Evolutionary conservation across 768 basidiomycete species (phyloP).

Genomic region (Lentinula sp.): DNA sequence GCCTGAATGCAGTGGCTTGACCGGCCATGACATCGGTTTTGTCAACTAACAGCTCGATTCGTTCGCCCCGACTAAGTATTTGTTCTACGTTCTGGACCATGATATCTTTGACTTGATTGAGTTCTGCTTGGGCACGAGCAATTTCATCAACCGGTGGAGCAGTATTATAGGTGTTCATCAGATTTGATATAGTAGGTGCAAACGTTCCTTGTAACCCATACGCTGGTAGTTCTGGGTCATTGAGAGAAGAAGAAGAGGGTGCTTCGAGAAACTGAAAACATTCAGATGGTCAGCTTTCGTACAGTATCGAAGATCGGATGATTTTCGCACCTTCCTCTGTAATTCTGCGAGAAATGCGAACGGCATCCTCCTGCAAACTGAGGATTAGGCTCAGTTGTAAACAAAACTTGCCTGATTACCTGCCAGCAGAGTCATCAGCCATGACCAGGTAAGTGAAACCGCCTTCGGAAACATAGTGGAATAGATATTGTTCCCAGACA

Average conservation of each 20-base stretch:
- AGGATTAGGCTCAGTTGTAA: not conserved
- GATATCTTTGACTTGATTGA: conserved; percentile 89
- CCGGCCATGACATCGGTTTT: conserved; percentile 95
- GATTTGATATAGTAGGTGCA: conserved; percentile 59
- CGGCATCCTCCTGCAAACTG: conserved; percentile 66
- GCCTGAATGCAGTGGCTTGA: conserved; percentile 88
- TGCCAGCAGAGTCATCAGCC: conserved; percentile 88
- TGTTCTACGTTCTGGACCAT: conserved; percentile 99
- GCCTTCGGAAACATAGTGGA: conserved; percentile 89
- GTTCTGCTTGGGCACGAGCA: conserved; percentile 81
- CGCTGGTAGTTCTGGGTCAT: conserved; percentile 43
- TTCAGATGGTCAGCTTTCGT: conserved; percentile 2
- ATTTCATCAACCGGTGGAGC: conserved; percentile 85
- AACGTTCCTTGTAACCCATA: conserved; percentile 70
- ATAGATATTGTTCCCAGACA: conserved; percentile 90
- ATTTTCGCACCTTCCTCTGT: conserved; percentile 57
- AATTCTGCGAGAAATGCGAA: conserved; percentile 90
- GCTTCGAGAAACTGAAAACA: conserved; percentile 48
- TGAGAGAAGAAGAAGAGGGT: conserved; percentile 58
- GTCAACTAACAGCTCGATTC: conserved; percentile 93
- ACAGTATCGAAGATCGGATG: not conserved
- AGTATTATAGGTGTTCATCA: conserved; percentile 88
- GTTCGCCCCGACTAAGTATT: conserved; percentile 89
- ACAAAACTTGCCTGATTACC: conserved; percentile 38
- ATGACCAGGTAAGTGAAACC: conserved; percentile 89